Percentiles rank a stretch among this genome's conserved stretches.
These are phyloP conservation scores for Plectranthus barbatus DNA, from an alignment of 257 asterid species.

Conservation along the genomic window DNA sequence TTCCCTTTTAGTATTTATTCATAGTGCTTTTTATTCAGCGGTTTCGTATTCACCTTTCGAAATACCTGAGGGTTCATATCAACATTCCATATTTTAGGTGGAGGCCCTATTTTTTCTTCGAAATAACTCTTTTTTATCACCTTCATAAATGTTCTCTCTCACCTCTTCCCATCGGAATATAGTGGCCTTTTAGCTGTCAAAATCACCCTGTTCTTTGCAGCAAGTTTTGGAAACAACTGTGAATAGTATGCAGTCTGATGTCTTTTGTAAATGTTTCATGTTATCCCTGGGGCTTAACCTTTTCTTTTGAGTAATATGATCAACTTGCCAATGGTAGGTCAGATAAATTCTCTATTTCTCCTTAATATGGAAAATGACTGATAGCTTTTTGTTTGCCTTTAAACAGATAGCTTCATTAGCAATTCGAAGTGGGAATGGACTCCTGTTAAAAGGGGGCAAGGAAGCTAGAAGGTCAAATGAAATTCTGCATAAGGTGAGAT, in stretches of 20 bases:
- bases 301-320: neutral
- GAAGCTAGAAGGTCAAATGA: slow-evolving; percentile 74
- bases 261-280: neutral
- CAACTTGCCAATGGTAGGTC: neutral
- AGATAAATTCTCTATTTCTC: neutral
- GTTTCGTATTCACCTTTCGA: neutral
- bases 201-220: neutral
- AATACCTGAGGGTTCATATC: neutral
- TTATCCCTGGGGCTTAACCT: neutral
- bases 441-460: slow-evolving; percentile 79
- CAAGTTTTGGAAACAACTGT: neutral
- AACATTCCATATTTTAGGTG: neutral
- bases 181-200: neutral
- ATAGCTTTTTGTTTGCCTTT: slow-evolving; percentile 8
- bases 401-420: slow-evolving; percentile 78
- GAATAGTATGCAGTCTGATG: neutral
- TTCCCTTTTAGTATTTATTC: neutral
- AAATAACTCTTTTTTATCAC: neutral
- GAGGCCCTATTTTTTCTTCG: neutral
- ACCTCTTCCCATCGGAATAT: neutral
- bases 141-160: neutral
- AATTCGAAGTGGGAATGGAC: slow-evolving; percentile 80
- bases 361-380: neutral
- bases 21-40: neutral
- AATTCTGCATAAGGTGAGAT: slow-evolving; percentile 59